Conservation (phyloP, 495 filamentous ascomycete species). For the Neurospora sp. region DNA sequence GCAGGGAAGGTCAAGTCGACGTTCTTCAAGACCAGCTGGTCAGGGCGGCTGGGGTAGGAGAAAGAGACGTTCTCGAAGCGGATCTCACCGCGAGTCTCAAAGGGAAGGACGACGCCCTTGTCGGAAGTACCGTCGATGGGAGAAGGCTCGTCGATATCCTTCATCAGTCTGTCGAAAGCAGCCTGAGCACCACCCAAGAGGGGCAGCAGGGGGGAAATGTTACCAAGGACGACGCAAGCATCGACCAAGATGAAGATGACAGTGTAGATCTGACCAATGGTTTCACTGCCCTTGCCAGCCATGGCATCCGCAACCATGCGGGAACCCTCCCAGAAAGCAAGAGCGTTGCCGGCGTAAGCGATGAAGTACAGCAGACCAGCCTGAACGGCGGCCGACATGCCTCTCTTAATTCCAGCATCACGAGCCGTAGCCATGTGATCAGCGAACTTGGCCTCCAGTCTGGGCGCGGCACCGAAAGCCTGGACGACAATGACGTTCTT, state of each 20-base stretch:
- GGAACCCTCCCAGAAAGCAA: slow-evolving; percentile 91
- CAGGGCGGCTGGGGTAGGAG: slow-evolving; percentile 83
- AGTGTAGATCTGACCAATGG: slow-evolving; percentile 19
- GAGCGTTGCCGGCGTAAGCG: slow-evolving; percentile 76
- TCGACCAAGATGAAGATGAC: slow-evolving; percentile 23
- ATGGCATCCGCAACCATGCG: slow-evolving; percentile 58
- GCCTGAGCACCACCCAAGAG: slow-evolving; percentile 62
- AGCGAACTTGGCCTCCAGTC: slow-evolving; percentile 72
- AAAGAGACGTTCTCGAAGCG: slow-evolving; percentile 73
- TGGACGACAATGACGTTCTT: slow-evolving; percentile 78
- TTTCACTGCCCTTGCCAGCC: slow-evolving; percentile 22
- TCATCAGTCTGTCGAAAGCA: slow-evolving; percentile 79
- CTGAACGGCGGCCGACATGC: slow-evolving; percentile 60
- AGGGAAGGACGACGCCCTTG: slow-evolving; percentile 53
- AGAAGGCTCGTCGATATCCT: slow-evolving; percentile 74
- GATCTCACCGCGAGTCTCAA: slow-evolving; percentile 60
- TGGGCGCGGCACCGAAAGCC: slow-evolving; percentile 78
- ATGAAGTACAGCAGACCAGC: slow-evolving; percentile 66
- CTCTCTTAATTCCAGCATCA: slow-evolving; percentile 61
- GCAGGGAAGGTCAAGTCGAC: slow-evolving; percentile 69
- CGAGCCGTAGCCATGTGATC: slow-evolving; percentile 56
- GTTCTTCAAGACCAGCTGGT: slow-evolving; percentile 70
- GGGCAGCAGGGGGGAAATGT: slow-evolving; percentile 70
- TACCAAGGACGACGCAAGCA: slow-evolving; percentile 56
- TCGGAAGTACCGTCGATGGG: slow-evolving; percentile 63